Evolutionary conservation across 495 filamentous ascomycete genomes (phyloP), one percentile per base, ranked within the genome.

Genomic region (Daldinia loculata): DNA sequence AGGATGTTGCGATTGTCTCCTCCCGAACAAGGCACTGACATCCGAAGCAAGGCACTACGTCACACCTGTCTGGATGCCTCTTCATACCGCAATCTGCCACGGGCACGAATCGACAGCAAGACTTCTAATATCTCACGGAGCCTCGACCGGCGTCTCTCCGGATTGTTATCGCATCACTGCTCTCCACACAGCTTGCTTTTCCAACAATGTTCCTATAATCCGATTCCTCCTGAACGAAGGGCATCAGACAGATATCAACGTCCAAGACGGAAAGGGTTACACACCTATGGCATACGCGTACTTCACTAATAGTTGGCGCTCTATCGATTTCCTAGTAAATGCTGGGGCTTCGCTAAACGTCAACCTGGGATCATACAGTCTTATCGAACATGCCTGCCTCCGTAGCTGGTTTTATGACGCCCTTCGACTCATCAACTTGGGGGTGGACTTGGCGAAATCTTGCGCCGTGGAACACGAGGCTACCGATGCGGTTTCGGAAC

Each of bases 81-180:
- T 83, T 9, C 81, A 83, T 66, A 63, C 71, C 26, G 74, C 81
- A 26, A 76, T 83, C 38, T 83, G 81, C 63, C 75, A 78, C 29
- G 56, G 66, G 11, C 72, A 71, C 45, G 50, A 74, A 19, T 70
- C 75, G 2, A 78, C 76, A 6, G 77, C 77, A 15, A 70, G 72
- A 32, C 71, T 80, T 0, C 67, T 83, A 19, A 56, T 82, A 30
- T 75, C 74, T 19, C 74, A 74, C 3, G 73, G 76, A 5, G 78
- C 79, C 36, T 77, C 80, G 0, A 61, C 52, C 1, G 30, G 72
- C 4, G 55, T 81, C 6, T 66, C 57, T 36, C 56, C 62, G 12
- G 5, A 59, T 52, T 32, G 0, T 36, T 1, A 3, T 26, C 63
- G 58, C 12, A 29, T 67, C n/a, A 71, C 71, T 19, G 71, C 71